These are phyloP conservation scores for Sapria himalayana DNA, from an alignment of 345 rosid species.

Conservation along the genomic window DNA sequence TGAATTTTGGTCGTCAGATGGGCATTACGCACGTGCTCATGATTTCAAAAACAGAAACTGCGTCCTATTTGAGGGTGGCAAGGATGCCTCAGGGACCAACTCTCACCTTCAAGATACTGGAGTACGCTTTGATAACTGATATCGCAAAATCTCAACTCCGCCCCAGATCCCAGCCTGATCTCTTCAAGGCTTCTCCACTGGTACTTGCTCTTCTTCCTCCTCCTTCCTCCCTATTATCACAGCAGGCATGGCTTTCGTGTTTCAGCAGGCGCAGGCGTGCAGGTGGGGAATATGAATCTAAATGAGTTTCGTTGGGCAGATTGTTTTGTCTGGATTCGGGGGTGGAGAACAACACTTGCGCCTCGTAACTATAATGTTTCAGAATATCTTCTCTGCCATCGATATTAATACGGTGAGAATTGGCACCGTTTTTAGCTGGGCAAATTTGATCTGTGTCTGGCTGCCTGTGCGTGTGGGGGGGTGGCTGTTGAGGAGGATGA, in stretches of 20 bases:
- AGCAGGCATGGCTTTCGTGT: no score
- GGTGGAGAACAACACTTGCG: conserved; percentile 67
- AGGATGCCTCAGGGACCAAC: conserved; percentile 98
- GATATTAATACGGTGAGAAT: conserved; percentile 76
- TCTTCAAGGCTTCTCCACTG: conserved; percentile 75
- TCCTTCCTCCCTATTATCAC: neutral
- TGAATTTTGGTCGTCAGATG: conserved; percentile 94
- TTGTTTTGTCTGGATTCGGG: conserved; percentile 89
- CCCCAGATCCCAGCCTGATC: conserved; percentile 85
- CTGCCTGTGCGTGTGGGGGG: no score
- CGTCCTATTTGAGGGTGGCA: conserved; percentile 57
- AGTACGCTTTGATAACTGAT: conserved; percentile 60
- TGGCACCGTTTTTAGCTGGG: neutral
- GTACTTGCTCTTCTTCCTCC: conserved; percentile 17
- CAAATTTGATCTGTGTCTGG: no score
- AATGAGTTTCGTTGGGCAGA: conserved; percentile 43
- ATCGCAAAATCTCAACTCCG: conserved; percentile 62
- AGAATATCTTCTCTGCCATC: conserved; percentile 86
- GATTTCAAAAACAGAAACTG: conserved; percentile 46
- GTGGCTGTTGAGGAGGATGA: no score
- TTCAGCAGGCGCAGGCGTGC: no score
- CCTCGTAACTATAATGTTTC: conserved; percentile 75
- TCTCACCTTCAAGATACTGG: conserved; percentile 53
- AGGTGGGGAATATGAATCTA: no score
- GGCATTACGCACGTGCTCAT: conserved; percentile 90